Evolutionary conservation across 2,329 filamentous ascomycete genomes (phyloP).

Genomic region (Geosmithia flava): DNA sequence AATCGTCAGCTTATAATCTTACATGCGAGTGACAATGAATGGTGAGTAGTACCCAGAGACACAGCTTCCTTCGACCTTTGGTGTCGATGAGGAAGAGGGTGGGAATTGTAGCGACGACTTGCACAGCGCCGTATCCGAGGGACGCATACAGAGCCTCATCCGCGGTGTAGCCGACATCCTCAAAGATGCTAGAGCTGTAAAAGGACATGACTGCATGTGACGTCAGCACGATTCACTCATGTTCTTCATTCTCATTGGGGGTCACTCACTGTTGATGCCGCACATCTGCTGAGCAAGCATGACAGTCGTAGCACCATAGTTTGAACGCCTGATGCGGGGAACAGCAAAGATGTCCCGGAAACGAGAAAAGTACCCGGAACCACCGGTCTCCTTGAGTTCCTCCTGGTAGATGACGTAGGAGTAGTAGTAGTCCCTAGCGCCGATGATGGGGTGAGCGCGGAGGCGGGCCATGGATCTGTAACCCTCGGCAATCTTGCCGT

Average conservation of each 20-base stretch:
- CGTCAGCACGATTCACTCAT: background rate
- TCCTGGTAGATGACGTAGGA: constrained; percentile 23
- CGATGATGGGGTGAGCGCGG: constrained; percentile 38
- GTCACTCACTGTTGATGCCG: constrained; percentile 16
- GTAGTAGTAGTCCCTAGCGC: constrained; percentile 43
- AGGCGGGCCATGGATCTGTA: constrained; percentile 37
- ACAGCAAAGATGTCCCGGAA: constrained; percentile 49
- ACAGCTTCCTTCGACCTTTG: constrained; percentile 12
- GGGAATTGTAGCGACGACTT: constrained; percentile 19
- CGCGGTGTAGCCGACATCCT: constrained; percentile 36
- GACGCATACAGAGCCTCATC: constrained; percentile 34
- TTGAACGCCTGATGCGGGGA: constrained; percentile 57
- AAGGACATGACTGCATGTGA: constrained; percentile 45
- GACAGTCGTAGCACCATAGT: constrained; percentile 61
- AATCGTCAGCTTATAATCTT: background rate
- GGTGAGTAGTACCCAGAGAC: constrained; percentile 8
- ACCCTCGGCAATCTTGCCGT: constrained; percentile 42
- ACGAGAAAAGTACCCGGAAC: constrained; percentile 16
- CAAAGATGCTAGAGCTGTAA: constrained; percentile 50
- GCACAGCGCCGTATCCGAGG: constrained; percentile 34
- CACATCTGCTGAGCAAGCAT: constrained; percentile 67
- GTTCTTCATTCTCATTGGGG: background rate
- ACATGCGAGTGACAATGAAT: constrained; percentile 3
- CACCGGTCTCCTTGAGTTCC: constrained; percentile 14
- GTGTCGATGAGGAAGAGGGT: constrained; percentile 16